phyloP scores from a whole-genome alignment of 2,329 filamentous ascomycete genomes.

The Curvularia hawaiiensis region DNA sequence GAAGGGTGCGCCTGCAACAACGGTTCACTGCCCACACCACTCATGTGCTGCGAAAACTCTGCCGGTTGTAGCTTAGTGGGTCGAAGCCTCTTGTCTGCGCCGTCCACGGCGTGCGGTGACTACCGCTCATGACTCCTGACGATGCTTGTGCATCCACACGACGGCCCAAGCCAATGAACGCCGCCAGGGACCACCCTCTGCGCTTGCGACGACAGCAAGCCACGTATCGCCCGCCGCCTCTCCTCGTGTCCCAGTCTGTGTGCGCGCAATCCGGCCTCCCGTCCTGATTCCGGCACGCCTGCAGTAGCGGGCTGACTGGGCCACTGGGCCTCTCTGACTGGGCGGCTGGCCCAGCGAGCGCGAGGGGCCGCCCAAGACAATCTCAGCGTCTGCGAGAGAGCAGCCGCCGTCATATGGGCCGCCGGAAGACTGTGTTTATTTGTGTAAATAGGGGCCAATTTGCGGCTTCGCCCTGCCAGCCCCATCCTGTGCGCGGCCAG shows the following conservation, averaged over 20 bases:
- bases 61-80: constrained; percentile 29
- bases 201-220: constrained; percentile 32
- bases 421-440: not conserved
- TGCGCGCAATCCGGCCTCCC: constrained; percentile 12
- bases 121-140: constrained; percentile 31
- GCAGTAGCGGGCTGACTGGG: constrained; percentile 19
- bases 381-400: not conserved
- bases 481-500: not conserved
- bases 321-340: constrained; percentile 13
- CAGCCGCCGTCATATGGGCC: constrained; percentile 11
- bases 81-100: constrained; percentile 17
- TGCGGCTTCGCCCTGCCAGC: constrained; percentile 9
- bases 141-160: constrained; percentile 26
- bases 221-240: constrained; percentile 29
- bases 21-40: constrained; percentile 28
- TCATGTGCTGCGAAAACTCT: constrained; percentile 27
- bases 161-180: constrained; percentile 31
- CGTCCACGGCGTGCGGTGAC: constrained; percentile 25
- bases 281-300: constrained; percentile 17
- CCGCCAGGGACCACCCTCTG: constrained; percentile 30
- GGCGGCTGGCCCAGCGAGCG: constrained; percentile 16
- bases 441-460: constrained; percentile 31
- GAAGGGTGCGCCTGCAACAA: constrained; percentile 21
- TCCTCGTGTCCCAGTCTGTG: too few species aligned
- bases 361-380: too few species aligned